phyloP scores from a whole-genome alignment of 495 filamentous ascomycete genomes.

The Penicillium bovifimosum region DNA sequence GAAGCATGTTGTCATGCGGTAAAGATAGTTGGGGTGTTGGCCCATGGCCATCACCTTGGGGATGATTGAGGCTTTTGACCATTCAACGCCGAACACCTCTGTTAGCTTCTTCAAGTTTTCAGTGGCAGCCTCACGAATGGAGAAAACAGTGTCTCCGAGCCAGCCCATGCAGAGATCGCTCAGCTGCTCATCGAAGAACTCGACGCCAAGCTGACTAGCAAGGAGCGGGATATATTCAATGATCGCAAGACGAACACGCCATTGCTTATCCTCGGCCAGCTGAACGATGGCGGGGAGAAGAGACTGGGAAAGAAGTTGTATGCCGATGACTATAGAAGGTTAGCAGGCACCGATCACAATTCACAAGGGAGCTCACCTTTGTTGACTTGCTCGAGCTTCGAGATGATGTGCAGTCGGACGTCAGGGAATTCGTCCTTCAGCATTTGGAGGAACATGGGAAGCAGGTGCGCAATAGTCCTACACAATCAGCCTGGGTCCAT shows the following conservation, averaged over 20 bases:
- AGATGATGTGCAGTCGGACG: slow-evolving; percentile 96
- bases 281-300: slow-evolving; percentile 97
- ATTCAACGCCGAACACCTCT: slow-evolving; percentile 96
- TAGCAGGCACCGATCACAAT: slow-evolving; percentile 2
- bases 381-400: slow-evolving; percentile 95
- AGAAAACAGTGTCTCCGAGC: slow-evolving; percentile 99
- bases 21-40: slow-evolving; percentile 94
- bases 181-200: slow-evolving; percentile 98
- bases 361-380: slow-evolving; percentile 57
- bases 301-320: slow-evolving; percentile 92
- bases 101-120: slow-evolving; percentile 97
- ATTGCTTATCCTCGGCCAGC: slow-evolving; percentile 98
- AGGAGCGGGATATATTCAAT: slow-evolving; percentile 98
- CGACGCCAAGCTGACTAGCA: slow-evolving; percentile 89
- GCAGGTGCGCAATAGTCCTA: slow-evolving; percentile 90
- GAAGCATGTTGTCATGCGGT: slow-evolving; percentile 98
- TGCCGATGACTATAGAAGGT: slow-evolving; percentile 72
- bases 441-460: slow-evolving; percentile 99
- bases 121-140: slow-evolving; percentile 93
- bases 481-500: not conserved
- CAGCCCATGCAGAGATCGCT: slow-evolving; percentile 95
- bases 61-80: slow-evolving; percentile 96
- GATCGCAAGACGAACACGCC: slow-evolving; percentile 94
- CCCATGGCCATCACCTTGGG: slow-evolving; percentile 99
- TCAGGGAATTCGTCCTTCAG: slow-evolving; percentile 99